Percentiles rank a stretch among this genome's conserved stretches.
Evolutionary conservation across 345 rosid species (phyloP).

Genomic region (Sonneratia alba): DNA sequence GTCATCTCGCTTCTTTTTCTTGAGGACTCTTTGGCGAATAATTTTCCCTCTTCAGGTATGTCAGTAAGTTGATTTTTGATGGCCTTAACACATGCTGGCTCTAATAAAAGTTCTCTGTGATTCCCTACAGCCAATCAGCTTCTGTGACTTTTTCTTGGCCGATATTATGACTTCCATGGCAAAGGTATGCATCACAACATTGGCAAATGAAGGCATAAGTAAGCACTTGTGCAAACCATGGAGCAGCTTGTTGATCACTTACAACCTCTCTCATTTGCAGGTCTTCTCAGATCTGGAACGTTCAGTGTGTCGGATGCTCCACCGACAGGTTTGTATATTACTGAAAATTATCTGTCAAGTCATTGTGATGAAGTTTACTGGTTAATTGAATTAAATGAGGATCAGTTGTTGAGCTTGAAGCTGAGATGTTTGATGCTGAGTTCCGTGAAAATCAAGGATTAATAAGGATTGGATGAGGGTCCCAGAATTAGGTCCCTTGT

Average conservation of each 20-base stretch:
- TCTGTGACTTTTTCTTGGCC: slow-evolving; percentile 87
- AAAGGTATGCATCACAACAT: slow-evolving; percentile 40
- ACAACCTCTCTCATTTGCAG: slow-evolving; percentile 28
- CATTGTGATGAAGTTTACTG: neutral
- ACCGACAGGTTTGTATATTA: slow-evolving; percentile 60
- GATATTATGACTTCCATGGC: slow-evolving; percentile 93
- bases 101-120: slow-evolving; percentile 1
- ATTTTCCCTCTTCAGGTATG: slow-evolving; percentile 84
- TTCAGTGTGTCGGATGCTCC: slow-evolving; percentile 91
- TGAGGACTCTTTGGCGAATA: slow-evolving; percentile 84
- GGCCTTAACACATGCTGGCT: neutral
- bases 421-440: neutral
- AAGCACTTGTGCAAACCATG: neutral
- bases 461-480: neutral
- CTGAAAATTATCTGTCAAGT: neutral
- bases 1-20: slow-evolving; percentile 70
- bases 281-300: slow-evolving; percentile 93
- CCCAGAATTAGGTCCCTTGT: neutral
- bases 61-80: neutral
- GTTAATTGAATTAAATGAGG: neutral
- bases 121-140: slow-evolving; percentile 55
- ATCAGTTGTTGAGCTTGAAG: slow-evolving; percentile 2
- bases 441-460: neutral
- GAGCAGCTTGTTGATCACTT: neutral
- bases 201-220: neutral